Base-by-base conservation (phyloP, 2,329 filamentous ascomycete genomes). In the Calonectria pauciramosa region DNA sequence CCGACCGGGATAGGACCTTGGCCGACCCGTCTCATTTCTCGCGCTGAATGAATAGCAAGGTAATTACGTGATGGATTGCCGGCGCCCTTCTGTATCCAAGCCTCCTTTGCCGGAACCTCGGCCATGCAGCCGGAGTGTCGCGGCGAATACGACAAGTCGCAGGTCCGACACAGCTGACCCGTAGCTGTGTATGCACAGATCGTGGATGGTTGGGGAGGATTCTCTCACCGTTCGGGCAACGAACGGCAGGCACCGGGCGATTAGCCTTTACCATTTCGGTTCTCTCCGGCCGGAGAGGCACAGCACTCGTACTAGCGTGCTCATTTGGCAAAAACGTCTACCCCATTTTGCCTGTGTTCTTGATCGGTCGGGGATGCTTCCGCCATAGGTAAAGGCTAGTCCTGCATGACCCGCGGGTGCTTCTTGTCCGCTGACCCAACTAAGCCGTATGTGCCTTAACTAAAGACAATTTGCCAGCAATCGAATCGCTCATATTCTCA, bases 331-430 rank as follows among this genome's bases (percentile, higher is more conserved):
- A 18, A 11, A 30, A 26, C 30, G 56, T 63, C n/a, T 41, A 20
- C 56, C 18, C 34, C 36, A 38, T 63, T 63, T 41, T 28, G 56
- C 56, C 56, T 41, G 41, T 36, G 56, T 41, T 41, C 32, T 34
- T 26, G 56, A 18, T 28, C 36, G 56, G 34, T 63, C 56, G 56
- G 56, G 56, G 56, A 63, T 63, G 56, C 56, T 63, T 63, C 56
- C 56, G 16, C 56, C 56, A 63, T 41, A 30, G 56, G 56, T 30
- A 10, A 63, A 28, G 56, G 5, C n/a, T 34, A 63, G 38, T 41
- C 32, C 34, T 63, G 7, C 56, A 41, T 13, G 32, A 41, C 26
- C 36, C 41, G n/a, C 56, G 34, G 56, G 23, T 34, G 23, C 3
- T 41, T 41, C 32, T 10, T 41, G 36, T 41, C 56, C 56, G 56